Percentiles rank a stretch among this genome's conserved stretches.
These are phyloP conservation scores for Podaxis sp. DNA, from an alignment of 768 basidiomycete genomes.

Conservation along the genomic window DNA sequence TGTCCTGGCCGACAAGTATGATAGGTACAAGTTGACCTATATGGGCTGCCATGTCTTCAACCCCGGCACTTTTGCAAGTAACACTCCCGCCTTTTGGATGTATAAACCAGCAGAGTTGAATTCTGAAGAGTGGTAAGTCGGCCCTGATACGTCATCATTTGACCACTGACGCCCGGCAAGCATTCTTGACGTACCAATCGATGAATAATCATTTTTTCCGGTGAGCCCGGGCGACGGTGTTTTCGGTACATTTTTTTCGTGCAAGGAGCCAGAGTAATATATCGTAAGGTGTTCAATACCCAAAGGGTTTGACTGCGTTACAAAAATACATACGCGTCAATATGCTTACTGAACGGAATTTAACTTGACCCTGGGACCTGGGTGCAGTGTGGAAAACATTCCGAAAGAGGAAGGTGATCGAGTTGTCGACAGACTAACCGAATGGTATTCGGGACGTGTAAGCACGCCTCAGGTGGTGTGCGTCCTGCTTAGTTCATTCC, in stretches of 20 bases:
- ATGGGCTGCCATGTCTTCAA: conserved; percentile 99
- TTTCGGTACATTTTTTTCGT: background rate
- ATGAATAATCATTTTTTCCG: conserved; percentile 2
- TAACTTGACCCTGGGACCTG: background rate
- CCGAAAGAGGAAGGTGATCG: conserved; percentile 9
- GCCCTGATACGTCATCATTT: background rate
- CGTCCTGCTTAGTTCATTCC: background rate
- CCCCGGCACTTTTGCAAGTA: conserved; percentile 88
- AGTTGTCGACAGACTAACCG: background rate
- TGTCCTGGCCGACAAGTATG: conserved; percentile 94
- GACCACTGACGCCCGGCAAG: conserved; percentile 2
- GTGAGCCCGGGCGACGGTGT: background rate
- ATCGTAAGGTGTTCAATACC: background rate
- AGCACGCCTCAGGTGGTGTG: background rate
- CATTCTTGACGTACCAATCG: conserved; percentile 9
- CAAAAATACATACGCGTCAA: background rate
- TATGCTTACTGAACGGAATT: background rate
- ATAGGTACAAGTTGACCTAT: conserved; percentile 94
- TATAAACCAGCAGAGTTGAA: conserved; percentile 85
- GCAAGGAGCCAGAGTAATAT: background rate
- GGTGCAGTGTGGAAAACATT: background rate
- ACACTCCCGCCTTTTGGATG: conserved; percentile 82
- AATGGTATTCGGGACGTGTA: background rate
- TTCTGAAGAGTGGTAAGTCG: conserved; percentile 80
- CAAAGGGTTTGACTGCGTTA: background rate